These are phyloP conservation scores for Colletotrichum cordylinicola DNA, from an alignment of 2,329 filamentous ascomycete genomes.

Conservation along the genomic window DNA sequence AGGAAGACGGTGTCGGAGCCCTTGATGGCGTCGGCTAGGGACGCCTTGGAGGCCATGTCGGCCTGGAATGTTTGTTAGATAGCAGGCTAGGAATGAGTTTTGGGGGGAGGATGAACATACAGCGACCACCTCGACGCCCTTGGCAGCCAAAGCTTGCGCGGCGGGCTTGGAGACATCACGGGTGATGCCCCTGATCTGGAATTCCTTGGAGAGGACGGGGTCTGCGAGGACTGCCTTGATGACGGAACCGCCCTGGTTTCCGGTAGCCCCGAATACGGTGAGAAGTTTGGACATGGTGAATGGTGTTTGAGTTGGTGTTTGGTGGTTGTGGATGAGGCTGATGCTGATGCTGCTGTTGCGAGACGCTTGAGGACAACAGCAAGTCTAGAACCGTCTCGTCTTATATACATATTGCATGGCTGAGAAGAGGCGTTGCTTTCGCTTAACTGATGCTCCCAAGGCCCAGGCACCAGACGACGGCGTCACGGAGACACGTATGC, in stretches of 20 bases:
- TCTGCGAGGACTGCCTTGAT: conserved; percentile 50
- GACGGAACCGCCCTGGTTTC: conserved; percentile 55
- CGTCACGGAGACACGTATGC: background rate
- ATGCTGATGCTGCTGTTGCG: background rate
- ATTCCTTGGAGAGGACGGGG: conserved; percentile 47
- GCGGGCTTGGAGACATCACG: conserved; percentile 46
- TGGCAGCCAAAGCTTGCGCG: conserved; percentile 40
- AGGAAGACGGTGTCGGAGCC: conserved; percentile 48
- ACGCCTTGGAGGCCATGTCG: conserved; percentile 42
- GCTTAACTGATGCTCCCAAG: background rate
- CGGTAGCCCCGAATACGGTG: conserved; percentile 54
- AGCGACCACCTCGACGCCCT: conserved; percentile 49
- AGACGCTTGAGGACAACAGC: background rate
- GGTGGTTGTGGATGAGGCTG: background rate
- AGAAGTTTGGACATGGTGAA: conserved; percentile 31
- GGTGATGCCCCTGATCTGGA: conserved; percentile 52
- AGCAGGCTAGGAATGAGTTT: no score
- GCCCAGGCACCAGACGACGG: background rate
- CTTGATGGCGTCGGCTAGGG: conserved; percentile 41
- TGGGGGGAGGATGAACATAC: conserved; percentile 28
- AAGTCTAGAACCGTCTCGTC: background rate
- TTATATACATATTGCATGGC: background rate
- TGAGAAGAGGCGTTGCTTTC: background rate
- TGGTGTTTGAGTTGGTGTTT: background rate
- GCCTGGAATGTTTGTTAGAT: conserved; percentile 31